Conservation (phyloP, 2,329 filamentous ascomycete genomes). For the Aspergillus puulaauensis region DNA sequence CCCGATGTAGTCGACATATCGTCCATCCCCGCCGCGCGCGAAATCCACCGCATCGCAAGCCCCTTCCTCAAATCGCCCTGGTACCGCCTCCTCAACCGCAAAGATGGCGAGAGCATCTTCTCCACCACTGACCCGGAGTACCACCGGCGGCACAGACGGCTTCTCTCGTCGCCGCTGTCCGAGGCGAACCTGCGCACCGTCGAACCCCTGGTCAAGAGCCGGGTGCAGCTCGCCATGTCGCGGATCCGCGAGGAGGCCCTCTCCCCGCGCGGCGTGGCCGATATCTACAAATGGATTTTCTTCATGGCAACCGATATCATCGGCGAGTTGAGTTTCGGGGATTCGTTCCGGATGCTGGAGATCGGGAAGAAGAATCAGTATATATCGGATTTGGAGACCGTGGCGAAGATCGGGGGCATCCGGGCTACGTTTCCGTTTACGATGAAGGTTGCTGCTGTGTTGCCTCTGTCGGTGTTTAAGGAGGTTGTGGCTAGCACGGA, state of each 20-base stretch:
- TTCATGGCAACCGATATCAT: slow-evolving; percentile 58
- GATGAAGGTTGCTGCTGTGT: slow-evolving; percentile 16
- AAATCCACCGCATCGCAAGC: slow-evolving; percentile 35
- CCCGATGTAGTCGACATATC: slow-evolving; percentile 37
- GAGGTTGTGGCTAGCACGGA: slow-evolving; percentile 16
- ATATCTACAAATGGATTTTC: slow-evolving; percentile 56
- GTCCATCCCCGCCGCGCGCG: slow-evolving; percentile 33
- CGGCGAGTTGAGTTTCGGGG: slow-evolving; percentile 55
- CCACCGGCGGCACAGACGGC: slow-evolving; percentile 29
- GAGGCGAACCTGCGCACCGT: slow-evolving; percentile 41
- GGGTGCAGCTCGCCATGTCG: slow-evolving; percentile 41
- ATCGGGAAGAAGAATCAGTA: slow-evolving; percentile 48
- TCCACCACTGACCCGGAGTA: slow-evolving; percentile 39
- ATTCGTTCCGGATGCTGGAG: slow-evolving; percentile 56
- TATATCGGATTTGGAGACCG: slow-evolving; percentile 36
- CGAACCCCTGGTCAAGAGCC: slow-evolving; percentile 37
- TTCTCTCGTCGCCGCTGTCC: slow-evolving; percentile 43
- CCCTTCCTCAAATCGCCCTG: slow-evolving; percentile 36
- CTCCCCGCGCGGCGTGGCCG: slow-evolving; percentile 32
- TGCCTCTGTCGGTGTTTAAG: slow-evolving; percentile 27
- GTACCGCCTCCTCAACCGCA: slow-evolving; percentile 26
- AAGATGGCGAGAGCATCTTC: slow-evolving; percentile 38
- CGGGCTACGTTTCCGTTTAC: slow-evolving; percentile 26
- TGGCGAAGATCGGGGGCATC: slow-evolving; percentile 18
- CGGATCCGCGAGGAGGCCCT: slow-evolving; percentile 49